Conservation (phyloP, 805 yeast species). For the Kodamaea fukazawae region DNA sequence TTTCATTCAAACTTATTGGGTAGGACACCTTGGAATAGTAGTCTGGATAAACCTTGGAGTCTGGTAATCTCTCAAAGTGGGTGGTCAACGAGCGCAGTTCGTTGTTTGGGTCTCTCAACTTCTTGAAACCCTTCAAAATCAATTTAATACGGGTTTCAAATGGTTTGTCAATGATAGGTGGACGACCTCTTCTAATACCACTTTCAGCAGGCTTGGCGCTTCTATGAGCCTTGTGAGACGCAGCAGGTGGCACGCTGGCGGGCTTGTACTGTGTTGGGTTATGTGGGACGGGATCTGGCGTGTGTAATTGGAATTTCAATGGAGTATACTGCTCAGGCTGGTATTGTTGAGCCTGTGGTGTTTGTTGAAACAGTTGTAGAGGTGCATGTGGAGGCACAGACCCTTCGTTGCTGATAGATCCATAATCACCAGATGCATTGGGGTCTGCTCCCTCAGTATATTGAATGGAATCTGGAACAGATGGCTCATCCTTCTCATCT, state of each 20-base stretch:
- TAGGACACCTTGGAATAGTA: slow-evolving; percentile 53
- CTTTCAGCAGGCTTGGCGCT: slow-evolving; percentile 20
- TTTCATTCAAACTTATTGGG: slow-evolving; percentile 69
- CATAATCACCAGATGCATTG: slow-evolving; percentile 1
- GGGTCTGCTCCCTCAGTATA: slow-evolving; percentile 11
- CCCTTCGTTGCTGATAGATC: slow-evolving; percentile 4
- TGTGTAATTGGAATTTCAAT: slow-evolving; percentile 9
- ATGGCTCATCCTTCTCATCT: slow-evolving; percentile 31
- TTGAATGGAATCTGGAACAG: slow-evolving; percentile 9
- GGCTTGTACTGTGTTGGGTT: slow-evolving; percentile 1
- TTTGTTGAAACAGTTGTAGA: slow-evolving; percentile 7
- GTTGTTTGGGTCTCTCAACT: slow-evolving; percentile 53
- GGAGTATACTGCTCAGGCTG: slow-evolving; percentile 8
- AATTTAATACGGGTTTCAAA: slow-evolving; percentile 90
- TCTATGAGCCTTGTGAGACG: slow-evolving; percentile 3
- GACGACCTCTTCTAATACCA: slow-evolving; percentile 79
- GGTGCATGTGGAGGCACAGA: slow-evolving; percentile 1
- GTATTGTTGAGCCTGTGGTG: slow-evolving; percentile 2
- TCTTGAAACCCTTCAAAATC: slow-evolving; percentile 76
- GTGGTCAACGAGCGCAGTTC: slow-evolving; percentile 51
- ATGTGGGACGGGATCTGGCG: slow-evolving; percentile 6
- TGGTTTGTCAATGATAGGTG: slow-evolving; percentile 87
- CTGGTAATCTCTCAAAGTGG: slow-evolving; percentile 82
- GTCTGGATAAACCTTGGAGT: slow-evolving; percentile 50
- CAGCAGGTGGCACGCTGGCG: slow-evolving; percentile 5